These are phyloP conservation scores for Solanum sejunctum DNA, from an alignment of 257 asterid genomes.

Conservation along the genomic window DNA sequence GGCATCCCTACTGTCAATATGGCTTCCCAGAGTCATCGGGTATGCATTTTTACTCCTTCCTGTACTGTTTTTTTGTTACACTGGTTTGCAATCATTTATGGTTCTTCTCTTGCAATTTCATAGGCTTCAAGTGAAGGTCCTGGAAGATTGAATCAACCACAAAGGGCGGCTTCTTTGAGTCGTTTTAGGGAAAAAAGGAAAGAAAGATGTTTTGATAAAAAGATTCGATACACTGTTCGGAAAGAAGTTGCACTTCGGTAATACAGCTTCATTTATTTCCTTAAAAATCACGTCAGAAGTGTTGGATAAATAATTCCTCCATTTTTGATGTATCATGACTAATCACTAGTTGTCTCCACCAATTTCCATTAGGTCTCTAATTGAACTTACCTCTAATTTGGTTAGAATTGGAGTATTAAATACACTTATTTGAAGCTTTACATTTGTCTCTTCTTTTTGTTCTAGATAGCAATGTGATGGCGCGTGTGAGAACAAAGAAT, in stretches of 20 bases:
- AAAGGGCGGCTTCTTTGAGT: conserved; percentile 54
- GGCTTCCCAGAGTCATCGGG: conserved; percentile 32
- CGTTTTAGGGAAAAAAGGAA: conserved; percentile 70
- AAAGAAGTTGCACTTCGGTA: conserved; percentile 79
- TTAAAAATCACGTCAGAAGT: background rate
- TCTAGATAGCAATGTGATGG: background rate
- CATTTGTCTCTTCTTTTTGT: background rate
- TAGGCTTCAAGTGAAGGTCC: background rate
- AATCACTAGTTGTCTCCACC: background rate
- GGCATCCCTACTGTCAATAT: conserved; percentile 25
- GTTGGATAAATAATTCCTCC: background rate
- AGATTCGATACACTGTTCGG: conserved; percentile 70
- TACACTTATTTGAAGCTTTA: background rate
- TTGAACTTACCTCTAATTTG: background rate
- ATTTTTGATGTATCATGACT: background rate
- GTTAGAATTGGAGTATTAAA: background rate
- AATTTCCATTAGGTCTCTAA: background rate
- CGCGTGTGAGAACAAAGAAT: background rate
- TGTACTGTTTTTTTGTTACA: background rate
- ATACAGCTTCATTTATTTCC: background rate
- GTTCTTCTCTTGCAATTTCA: background rate
- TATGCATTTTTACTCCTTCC: conserved; percentile 8
- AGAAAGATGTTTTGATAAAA: conserved; percentile 70
- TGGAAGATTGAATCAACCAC: conserved; percentile 45
- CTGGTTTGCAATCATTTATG: background rate